Conservation (phyloP, 306 rosid genomes). For the Pterocarpus macrocarpus region DNA sequence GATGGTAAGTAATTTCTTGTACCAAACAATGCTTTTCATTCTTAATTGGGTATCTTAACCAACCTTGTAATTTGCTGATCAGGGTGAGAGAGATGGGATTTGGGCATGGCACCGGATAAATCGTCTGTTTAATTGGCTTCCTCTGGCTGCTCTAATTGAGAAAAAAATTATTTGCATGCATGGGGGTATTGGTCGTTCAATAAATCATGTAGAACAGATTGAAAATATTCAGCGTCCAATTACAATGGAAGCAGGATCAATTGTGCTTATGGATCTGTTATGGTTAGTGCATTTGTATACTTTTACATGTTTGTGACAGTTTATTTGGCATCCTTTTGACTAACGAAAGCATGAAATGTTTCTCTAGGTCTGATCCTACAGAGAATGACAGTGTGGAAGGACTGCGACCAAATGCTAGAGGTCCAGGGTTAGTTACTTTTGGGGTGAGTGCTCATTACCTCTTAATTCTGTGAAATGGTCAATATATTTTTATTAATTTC, state of each 20-base stretch:
- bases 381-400: conserved; percentile 99
- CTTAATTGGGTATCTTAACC: conserved; percentile 44
- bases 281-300: conserved; percentile 69
- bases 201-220: conserved; percentile 93
- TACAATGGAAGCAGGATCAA: conserved; percentile 98
- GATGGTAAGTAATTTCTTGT: conserved; percentile 66
- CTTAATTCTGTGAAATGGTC: conserved; percentile 25
- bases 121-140: conserved; percentile 96
- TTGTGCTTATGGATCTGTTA: conserved; percentile 96
- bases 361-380: conserved; percentile 94
- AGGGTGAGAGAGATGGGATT: conserved; percentile 99
- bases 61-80: conserved; percentile 50
- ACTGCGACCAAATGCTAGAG: conserved; percentile 95
- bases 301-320: conserved; percentile 33
- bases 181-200: conserved; percentile 97
- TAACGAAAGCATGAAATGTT: conserved; percentile 50
- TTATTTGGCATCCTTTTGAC: conserved; percentile 19
- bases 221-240: conserved; percentile 96
- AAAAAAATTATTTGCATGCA: conserved; percentile 98
- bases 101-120: conserved; percentile 99
- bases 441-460: conserved; percentile 80
- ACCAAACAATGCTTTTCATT: conserved; percentile 12
- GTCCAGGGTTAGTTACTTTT: conserved; percentile 98
- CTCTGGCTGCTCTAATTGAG: conserved; percentile 94
- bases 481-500: not conserved